Conservation (phyloP, 768 basidiomycete genomes). For the Auricularia cornea region DNA sequence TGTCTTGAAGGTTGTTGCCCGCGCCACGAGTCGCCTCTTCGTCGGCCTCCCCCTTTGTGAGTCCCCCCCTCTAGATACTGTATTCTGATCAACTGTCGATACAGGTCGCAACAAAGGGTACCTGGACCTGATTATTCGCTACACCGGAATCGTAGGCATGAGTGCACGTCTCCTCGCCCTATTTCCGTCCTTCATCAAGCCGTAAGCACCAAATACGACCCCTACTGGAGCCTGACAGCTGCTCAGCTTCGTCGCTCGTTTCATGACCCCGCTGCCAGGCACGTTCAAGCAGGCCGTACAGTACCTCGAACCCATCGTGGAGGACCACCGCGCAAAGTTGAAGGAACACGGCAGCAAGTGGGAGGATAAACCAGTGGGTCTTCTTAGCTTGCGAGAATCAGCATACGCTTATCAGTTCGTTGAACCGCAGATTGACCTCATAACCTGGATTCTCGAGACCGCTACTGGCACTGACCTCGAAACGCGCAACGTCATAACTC, state of each 20-base stretch:
- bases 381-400: background rate
- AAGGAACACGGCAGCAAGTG: slow-evolving; percentile 4
- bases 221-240: background rate
- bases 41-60: slow-evolving; percentile 42
- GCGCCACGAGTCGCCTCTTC: slow-evolving; percentile 37
- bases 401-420: background rate
- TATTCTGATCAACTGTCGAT: background rate
- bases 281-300: background rate
- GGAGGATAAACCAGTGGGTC: slow-evolving; percentile 12
- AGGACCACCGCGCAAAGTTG: background rate
- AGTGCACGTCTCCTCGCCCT: slow-evolving; percentile 14
- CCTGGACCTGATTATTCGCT: slow-evolving; percentile 23
- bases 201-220: slow-evolving; percentile 13
- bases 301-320: background rate
- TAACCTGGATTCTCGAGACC: slow-evolving; percentile 14
- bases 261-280: background rate
- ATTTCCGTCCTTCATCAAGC: slow-evolving; percentile 26
- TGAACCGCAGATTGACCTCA: slow-evolving; percentile 16
- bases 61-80: too few relatives aligned
- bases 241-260: background rate
- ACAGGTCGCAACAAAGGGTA: slow-evolving; percentile 35
- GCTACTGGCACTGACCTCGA: slow-evolving; percentile 2
- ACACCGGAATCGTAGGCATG: slow-evolving; percentile 20
- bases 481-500: background rate
- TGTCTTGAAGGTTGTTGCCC: slow-evolving; percentile 29